Conservation (phyloP, 495 filamentous ascomycete genomes). For the Pyrenopolyporus hunteri region DNA sequence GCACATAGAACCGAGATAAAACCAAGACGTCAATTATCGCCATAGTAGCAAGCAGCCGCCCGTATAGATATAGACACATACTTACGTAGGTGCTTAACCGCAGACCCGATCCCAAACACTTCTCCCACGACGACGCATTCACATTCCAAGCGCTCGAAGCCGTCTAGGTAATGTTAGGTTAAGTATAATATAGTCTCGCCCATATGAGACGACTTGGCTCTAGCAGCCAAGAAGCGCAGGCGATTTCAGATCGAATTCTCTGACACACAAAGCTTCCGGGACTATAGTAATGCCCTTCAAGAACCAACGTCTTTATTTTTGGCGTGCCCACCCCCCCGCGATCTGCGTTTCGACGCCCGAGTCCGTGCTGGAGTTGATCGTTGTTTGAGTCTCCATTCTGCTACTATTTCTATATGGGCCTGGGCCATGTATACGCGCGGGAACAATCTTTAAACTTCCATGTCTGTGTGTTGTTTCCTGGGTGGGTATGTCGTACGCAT, state of each 20-base stretch:
- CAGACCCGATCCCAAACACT: too few relatives aligned
- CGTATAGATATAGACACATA: too few relatives aligned
- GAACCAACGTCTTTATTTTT: conserved; percentile 22
- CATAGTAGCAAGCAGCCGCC: too few relatives aligned
- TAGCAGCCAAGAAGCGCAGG: conserved; percentile 29
- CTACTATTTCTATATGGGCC: not conserved
- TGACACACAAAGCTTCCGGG: conserved; percentile 34
- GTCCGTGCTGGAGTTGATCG: not conserved
- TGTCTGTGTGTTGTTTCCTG: too few relatives aligned
- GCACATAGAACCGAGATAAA: too few relatives aligned
- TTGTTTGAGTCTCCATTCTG: not conserved
- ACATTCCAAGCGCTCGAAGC: conserved; percentile 2
- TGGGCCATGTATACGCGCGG: too few relatives aligned
- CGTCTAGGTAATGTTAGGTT: too few relatives aligned
- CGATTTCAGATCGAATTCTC: conserved; percentile 26
- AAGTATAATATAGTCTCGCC: too few relatives aligned
- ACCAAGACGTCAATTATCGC: too few relatives aligned
- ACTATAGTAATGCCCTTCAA: conserved; percentile 4
- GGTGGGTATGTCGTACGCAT: not conserved
- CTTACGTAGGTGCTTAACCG: too few relatives aligned
- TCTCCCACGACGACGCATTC: too few relatives aligned
- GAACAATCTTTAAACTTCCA: too few relatives aligned
- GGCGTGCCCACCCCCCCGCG: conserved; percentile 24
- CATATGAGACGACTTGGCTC: conserved; percentile 39
- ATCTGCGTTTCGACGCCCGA: conserved; percentile 28